These are phyloP conservation scores for Eucalyptus lansdowneana DNA, from an alignment of 345 rosid genomes.

Conservation along the genomic window DNA sequence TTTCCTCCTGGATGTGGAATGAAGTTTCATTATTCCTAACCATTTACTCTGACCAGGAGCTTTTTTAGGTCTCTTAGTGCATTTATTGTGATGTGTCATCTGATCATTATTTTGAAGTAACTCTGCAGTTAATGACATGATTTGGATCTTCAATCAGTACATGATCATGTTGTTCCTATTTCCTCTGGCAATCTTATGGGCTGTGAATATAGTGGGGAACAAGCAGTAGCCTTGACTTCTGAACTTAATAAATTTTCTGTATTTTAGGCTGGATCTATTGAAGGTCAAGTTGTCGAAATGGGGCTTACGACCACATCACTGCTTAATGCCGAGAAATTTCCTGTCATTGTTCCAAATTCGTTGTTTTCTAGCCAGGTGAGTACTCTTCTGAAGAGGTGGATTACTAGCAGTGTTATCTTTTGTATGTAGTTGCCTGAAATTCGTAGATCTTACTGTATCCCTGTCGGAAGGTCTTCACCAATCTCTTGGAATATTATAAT, in stretches of 20 bases:
- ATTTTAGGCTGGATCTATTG: constrained; percentile 76
- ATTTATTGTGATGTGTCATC: neutral
- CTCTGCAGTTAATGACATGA: neutral
- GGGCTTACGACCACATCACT: constrained; percentile 79
- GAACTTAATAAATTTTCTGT: neutral
- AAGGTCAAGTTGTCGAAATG: constrained; percentile 92
- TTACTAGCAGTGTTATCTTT: neutral
- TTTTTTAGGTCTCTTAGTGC: neutral
- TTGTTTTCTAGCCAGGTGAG: constrained; percentile 91
- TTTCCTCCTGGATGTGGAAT: neutral
- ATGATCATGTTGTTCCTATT: neutral
- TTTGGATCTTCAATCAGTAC: neutral
- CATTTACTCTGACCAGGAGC: neutral
- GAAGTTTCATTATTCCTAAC: neutral
- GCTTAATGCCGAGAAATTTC: constrained; percentile 71
- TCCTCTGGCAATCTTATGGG: neutral
- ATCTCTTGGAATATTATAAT: neutral
- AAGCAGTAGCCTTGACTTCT: neutral
- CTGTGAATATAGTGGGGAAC: neutral
- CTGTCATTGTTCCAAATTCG: constrained; percentile 85
- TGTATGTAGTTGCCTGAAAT: neutral
- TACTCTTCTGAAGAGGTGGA: neutral
- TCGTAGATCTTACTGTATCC: neutral
- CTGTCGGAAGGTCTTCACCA: neutral
- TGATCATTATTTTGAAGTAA: neutral